Base-by-base conservation (phyloP, 805 yeast genomes). In the Ogataea ramenticola region DNA sequence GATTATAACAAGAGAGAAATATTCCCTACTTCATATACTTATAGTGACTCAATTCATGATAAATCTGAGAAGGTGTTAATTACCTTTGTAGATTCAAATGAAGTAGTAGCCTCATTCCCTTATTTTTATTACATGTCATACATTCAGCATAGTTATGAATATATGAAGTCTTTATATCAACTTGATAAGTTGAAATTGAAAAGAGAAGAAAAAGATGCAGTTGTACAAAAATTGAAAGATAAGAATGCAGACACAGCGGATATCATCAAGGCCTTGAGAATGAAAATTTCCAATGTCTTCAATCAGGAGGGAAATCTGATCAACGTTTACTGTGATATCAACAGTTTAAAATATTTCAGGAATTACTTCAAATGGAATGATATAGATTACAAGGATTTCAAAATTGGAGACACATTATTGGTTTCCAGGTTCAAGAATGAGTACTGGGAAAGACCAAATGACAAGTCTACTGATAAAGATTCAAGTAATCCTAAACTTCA, bases 381-480 rank as follows among this genome's bases (percentile, higher is more conserved):
- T 27, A 10, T 62, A 4, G 56, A 67, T 34, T 49, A 60, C 1
- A 51, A 56, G n/a, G 43, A 53, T 0, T 71, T 65, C 48, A 47
- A 58, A 10, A 56, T 63, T 2, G 91, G 90, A 6, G 86, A 83
- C 56, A 66, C 77, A 0, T 53, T 85, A 1, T 58, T 85, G 2
- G 61, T 82, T 2, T 63, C 70, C 29, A 71, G 71, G 49, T 71
- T 57, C 46, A 45, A 31, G 58, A 22, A 17, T 20, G 41, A 22
- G 6, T 20, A n/a, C 15, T 22, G 20, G 63, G 62, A 55, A 55
- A 40, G 35, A 40, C 15, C 43, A 43, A 20, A 46, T 8, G 43
- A 46, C 36, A 29, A 58, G 27, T 40, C 41, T 1, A 39, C 49
- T 27, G 47, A 45, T 2, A 26, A 44, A 1, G 42, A 47, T 10